phyloP scores from a whole-genome alignment of 116 monocot genomes.

The Thalassia testudinum region DNA sequence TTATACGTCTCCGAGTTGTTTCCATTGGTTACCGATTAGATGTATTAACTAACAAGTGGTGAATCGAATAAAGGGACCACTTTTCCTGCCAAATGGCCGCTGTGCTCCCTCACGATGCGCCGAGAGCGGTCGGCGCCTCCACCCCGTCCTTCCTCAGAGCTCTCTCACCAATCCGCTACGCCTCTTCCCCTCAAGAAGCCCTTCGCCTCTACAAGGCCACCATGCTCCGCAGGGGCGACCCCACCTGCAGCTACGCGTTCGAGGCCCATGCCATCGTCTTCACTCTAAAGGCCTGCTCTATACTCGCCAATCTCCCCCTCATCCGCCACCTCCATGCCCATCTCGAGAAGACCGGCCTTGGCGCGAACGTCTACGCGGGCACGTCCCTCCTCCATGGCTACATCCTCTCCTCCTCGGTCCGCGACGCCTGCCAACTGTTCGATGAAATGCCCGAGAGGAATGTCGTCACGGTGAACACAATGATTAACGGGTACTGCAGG shows the following conservation, averaged over 20 bases:
- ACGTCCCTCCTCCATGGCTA: constrained; percentile 43
- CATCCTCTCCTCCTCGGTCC: constrained; percentile 9
- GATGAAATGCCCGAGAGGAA: constrained; percentile 51
- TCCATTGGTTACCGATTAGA: no score
- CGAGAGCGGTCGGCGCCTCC: no score
- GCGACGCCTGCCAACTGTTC: constrained; percentile 31
- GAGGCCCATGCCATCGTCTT: constrained; percentile 39
- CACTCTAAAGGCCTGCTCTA: constrained; percentile 33
- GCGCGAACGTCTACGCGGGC: constrained; percentile 24
- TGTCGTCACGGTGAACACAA: no score
- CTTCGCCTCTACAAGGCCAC: constrained; percentile 33
- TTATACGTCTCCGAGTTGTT: no score
- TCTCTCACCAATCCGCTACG: constrained; percentile 26
- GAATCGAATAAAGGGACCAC: no score
- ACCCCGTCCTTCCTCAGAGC: no score
- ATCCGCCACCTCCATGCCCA: constrained; percentile 40
- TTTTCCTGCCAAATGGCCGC: no score
- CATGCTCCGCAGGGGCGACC: constrained; percentile 3
- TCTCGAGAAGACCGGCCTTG: constrained; percentile 32
- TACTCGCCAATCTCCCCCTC: constrained; percentile 4
- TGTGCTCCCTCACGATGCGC: no score
- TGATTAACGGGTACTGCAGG: no score
- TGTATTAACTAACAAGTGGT: no score
- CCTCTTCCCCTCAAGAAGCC: constrained; percentile 30
- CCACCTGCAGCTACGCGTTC: constrained; percentile 9